These are phyloP conservation scores for Pseudozyma tsukubaensis DNA, from an alignment of 1,284 basidiomycete species.

Conservation along the genomic window DNA sequence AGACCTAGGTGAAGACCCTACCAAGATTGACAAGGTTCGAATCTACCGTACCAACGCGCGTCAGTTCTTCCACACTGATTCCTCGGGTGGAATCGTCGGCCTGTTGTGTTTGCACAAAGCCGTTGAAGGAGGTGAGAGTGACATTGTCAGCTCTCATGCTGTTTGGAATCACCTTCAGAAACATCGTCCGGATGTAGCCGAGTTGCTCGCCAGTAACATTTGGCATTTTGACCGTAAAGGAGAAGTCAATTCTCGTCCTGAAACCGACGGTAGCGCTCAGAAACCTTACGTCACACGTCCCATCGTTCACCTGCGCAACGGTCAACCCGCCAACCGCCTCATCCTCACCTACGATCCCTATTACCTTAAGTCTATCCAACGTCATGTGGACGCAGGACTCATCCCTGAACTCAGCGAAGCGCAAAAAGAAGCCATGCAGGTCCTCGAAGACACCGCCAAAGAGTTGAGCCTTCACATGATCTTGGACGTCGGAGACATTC, in stretches of 20 bases:
- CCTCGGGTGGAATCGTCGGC: conserved; percentile 69
- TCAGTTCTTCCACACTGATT: conserved; percentile 70
- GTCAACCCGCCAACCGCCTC: conserved; percentile 48
- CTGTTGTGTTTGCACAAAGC: conserved; percentile 71
- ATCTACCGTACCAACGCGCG: conserved; percentile 71
- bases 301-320: conserved; percentile 48
- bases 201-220: conserved; percentile 64
- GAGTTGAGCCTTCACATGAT: conserved; percentile 70
- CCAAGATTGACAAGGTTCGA: conserved; percentile 70
- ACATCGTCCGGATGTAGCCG: conserved; percentile 70
- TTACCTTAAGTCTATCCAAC: conserved; percentile 59
- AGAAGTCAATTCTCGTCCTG: conserved; percentile 34
- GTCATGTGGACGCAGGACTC: conserved; percentile 68
- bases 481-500: conserved; percentile 69
- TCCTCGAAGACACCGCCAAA: conserved; percentile 70
- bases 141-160: conserved; percentile 70
- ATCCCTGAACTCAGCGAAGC: conserved; percentile 67
- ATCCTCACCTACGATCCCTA: conserved; percentile 63
- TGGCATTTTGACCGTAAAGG: conserved; percentile 66
- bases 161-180: conserved; percentile 71
- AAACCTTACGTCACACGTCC: conserved; percentile 46
- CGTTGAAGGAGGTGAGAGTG: conserved; percentile 70
- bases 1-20: conserved; percentile 71
- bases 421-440: conserved; percentile 70
- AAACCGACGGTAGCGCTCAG: conserved; percentile 13